A percentile compares a stretch with the other conserved stretches of the same genome.
Conservation (phyloP, 768 basidiomycete genomes). For the Tylopilus felleus region DNA sequence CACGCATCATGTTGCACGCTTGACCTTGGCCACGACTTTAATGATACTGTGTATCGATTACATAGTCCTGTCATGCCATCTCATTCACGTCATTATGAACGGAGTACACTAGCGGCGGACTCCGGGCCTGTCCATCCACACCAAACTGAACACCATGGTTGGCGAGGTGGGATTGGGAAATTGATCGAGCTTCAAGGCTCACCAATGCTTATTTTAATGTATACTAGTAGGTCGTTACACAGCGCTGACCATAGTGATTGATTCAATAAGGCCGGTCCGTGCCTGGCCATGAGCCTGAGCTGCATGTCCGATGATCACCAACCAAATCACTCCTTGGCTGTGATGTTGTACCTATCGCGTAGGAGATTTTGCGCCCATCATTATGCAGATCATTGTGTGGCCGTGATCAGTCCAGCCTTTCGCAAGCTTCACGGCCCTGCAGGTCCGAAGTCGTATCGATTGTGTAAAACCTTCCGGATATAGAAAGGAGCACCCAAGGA, state of each 20-base stretch:
- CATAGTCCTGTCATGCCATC: neutral
- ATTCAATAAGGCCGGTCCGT: neutral
- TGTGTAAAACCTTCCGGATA: neutral
- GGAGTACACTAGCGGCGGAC: no score
- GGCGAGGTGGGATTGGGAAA: no score
- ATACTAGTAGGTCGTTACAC: neutral
- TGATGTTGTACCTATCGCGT: neutral
- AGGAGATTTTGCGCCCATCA: neutral
- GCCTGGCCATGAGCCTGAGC: no score
- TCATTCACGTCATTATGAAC: neutral
- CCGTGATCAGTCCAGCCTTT: neutral
- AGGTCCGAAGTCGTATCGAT: neutral
- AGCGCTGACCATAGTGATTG: neutral
- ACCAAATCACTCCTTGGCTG: neutral
- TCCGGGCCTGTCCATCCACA: neutral
- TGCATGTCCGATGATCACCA: neutral
- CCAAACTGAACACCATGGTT: neutral
- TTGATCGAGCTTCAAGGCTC: no score
- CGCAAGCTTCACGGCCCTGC: neutral
- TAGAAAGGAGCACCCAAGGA: neutral
- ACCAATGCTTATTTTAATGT: no score
- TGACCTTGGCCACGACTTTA: conserved; percentile 1
- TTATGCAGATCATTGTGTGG: neutral
- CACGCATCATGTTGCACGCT: neutral
- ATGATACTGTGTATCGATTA: conserved; percentile 31